Evolutionary conservation across 305 asterid species (phyloP), one percentile per base, ranked within the genome.

Genomic region (Rubia peregrina): DNA sequence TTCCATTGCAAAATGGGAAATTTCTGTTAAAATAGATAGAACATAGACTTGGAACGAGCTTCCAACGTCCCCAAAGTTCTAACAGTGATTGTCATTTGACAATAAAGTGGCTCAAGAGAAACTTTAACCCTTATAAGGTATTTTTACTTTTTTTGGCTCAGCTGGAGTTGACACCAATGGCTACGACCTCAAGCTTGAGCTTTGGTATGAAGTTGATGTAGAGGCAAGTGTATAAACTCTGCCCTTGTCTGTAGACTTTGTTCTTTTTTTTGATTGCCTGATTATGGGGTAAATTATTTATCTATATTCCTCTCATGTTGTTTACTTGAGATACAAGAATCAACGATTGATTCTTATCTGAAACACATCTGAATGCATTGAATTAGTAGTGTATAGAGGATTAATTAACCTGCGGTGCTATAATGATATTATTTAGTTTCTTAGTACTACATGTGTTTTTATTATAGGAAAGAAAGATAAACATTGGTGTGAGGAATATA

Each of bases 51-150:
- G 36, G 36, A 30, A 30, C 3, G 36, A 30, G 36, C 36, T 30
- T 30, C 36, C 36, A 30, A 30, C 36, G 2, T 30, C 36, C 36
- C 36, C 36, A 30, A 30, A 30, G 4, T 30, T 30, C 4, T 30
- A 3, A 30, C 36, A 30, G 3, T 30, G 36, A 30, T 30, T 30
- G 1, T 3, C 36, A 30, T 30, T 30, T 30, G 3, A 30, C 36
- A 2, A 3, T 30, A 30, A 30, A 30, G 36, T 30, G 1, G 36
- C 36, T 30, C 36, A 87, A 90, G 85, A 94, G 88, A 62, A 82
- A 86, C 73, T 76, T 93, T 67, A 94, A 89, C 30, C 97, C 97
- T 30, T 30, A n/a, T 94, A 93, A 19, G 98, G 97, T 57, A 77
- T 83, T 69, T 88, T 93, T 78, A 89, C 89, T 7, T 88, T 93